Evolutionary conservation across 2,329 filamentous ascomycete species (phyloP).

Genomic region (Pseudogymnoascus destructans): DNA sequence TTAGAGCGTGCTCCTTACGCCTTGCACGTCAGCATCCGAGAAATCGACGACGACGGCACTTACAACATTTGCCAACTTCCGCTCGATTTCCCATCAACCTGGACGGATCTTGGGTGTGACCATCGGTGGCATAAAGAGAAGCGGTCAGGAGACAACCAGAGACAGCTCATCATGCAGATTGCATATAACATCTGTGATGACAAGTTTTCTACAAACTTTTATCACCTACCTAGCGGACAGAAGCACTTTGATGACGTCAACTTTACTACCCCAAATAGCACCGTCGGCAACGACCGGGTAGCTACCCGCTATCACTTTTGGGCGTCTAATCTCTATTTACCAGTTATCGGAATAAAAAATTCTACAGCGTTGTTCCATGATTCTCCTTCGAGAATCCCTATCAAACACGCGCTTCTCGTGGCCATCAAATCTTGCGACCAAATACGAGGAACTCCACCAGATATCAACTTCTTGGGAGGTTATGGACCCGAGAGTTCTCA

Average conservation of each 20-base stretch:
- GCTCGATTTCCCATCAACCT: not conserved
- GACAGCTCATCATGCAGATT: conserved; percentile 1
- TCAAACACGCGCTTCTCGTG: not conserved
- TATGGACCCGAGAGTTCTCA: not conserved
- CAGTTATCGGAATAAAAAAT: not conserved
- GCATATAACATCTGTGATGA: conserved; percentile 6
- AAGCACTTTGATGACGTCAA: conserved; percentile 4
- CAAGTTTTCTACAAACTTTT: conserved; percentile 2
- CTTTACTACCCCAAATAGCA: conserved; percentile 1
- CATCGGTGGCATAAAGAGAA: conserved; percentile 1
- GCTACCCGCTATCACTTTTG: conserved; percentile 1
- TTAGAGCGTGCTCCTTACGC: not conserved
- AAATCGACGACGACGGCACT: conserved; percentile 9
- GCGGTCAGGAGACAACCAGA: not conserved
- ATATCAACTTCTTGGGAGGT: not conserved
- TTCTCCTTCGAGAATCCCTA: not conserved
- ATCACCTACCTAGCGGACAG: conserved; percentile 8
- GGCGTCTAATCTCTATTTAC: not conserved
- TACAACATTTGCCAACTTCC: not conserved
- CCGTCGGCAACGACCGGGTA: not conserved
- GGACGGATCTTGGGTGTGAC: conserved; percentile 3
- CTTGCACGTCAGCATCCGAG: not conserved
- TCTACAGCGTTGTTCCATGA: not conserved
- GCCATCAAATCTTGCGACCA: conserved; percentile 8
- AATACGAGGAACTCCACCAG: not conserved